phyloP scores from a whole-genome alignment of 768 basidiomycete genomes.

The Mycena venus region DNA sequence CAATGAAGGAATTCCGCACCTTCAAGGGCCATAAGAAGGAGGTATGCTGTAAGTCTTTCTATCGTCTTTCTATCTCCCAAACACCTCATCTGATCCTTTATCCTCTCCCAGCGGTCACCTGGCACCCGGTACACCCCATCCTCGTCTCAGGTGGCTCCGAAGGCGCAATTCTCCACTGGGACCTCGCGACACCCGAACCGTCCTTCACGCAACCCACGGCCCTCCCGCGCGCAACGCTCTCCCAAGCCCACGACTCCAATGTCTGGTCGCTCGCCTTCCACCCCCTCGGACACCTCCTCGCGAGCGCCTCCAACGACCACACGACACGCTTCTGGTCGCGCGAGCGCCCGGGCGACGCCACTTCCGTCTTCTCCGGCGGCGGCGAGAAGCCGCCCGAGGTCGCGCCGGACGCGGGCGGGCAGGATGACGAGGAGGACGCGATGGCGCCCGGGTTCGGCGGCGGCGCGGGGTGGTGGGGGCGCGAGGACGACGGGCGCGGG shows the following conservation, averaged over 20 bases:
- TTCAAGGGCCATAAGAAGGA: conserved; percentile 98
- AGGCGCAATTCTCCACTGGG: conserved; percentile 96
- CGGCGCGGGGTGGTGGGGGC: conserved; percentile 40
- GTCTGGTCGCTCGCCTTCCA: conserved; percentile 97
- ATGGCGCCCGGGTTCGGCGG: conserved; percentile 82
- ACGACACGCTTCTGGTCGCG: conserved; percentile 99
- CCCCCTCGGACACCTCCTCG: conserved; percentile 95
- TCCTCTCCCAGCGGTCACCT: conserved; percentile 77
- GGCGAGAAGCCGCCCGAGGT: conserved; percentile 89
- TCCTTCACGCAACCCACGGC: conserved; percentile 58
- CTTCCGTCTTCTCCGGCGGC: conserved; percentile 82
- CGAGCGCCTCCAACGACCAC: conserved; percentile 96
- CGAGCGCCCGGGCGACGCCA: conserved; percentile 87
- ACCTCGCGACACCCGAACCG: conserved; percentile 77
- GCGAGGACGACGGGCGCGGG: conserved; percentile 34
- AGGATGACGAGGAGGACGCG: conserved; percentile 82
- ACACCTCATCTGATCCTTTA: neutral
- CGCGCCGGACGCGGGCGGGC: conserved; percentile 64
- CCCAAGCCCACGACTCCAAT: conserved; percentile 98
- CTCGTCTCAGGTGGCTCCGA: conserved; percentile 96
- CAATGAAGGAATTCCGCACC: conserved; percentile 94
- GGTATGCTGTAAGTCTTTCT: conserved; percentile 84
- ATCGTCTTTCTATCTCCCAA: neutral
- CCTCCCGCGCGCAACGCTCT: conserved; percentile 84
- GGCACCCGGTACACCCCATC: conserved; percentile 95